Evolutionary conservation across 768 basidiomycete genomes (phyloP).

Genomic region (Filobasidium floriforme): DNA sequence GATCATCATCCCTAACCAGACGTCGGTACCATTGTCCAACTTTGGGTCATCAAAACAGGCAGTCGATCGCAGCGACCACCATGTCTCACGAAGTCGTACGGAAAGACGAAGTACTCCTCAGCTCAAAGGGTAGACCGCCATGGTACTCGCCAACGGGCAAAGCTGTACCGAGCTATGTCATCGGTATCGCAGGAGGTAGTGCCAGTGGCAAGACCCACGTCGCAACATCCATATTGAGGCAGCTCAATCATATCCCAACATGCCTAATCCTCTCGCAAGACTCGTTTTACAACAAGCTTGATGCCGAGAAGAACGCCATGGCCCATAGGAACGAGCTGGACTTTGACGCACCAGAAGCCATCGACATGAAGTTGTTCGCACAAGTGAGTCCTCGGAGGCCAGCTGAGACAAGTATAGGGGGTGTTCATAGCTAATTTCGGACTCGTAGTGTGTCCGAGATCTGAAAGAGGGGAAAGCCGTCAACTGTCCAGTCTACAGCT

Average conservation of each 20-base stretch:
- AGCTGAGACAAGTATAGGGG: slow-evolving; percentile 9
- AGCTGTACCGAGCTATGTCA: slow-evolving; percentile 45
- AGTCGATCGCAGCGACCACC: not conserved
- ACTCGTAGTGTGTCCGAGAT: slow-evolving; percentile 66
- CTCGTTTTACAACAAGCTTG: slow-evolving; percentile 82
- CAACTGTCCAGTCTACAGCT: slow-evolving; percentile 67
- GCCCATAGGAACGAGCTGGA: slow-evolving; percentile 63
- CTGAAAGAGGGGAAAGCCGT: slow-evolving; percentile 68
- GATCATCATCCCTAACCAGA: too few species aligned
- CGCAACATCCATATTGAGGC: slow-evolving; percentile 44
- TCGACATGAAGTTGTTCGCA: slow-evolving; percentile 82
- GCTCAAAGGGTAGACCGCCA: slow-evolving; percentile 35
- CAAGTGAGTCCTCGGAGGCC: slow-evolving; percentile 50
- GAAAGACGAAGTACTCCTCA: slow-evolving; percentile 21
- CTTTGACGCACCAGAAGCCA: slow-evolving; percentile 76
- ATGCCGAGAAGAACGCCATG: slow-evolving; percentile 67
- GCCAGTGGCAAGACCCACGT: slow-evolving; percentile 48
- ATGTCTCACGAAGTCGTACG: slow-evolving; percentile 9
- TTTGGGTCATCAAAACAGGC: too few species aligned
- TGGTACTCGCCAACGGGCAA: slow-evolving; percentile 47
- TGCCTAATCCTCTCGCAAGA: slow-evolving; percentile 92
- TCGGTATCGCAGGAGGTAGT: slow-evolving; percentile 48
- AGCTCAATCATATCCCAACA: slow-evolving; percentile 45
- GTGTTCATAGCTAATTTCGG: slow-evolving; percentile 11
- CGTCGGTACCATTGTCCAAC: too few species aligned